phyloP scores from a whole-genome alignment of 345 rosid species.

The Salix purpurea region DNA sequence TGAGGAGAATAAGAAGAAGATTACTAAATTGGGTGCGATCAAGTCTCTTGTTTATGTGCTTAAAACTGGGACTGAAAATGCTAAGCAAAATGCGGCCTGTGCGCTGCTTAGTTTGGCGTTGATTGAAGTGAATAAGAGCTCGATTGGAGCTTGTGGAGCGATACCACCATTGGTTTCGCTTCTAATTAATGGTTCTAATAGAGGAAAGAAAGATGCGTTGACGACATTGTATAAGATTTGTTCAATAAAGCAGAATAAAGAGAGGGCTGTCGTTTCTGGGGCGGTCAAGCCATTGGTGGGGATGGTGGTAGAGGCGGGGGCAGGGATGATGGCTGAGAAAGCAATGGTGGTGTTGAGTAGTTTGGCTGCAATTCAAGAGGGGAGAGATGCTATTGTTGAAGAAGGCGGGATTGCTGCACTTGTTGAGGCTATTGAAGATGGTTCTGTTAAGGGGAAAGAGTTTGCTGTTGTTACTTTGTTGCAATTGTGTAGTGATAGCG shows the following conservation, averaged over 20 bases:
- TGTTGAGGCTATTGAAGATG: constrained; percentile 91
- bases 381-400: constrained; percentile 75
- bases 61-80: constrained; percentile 86
- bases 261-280: constrained; percentile 85
- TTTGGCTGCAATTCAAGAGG: constrained; percentile 62
- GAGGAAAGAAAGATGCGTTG: constrained; percentile 86
- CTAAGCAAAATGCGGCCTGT: constrained; percentile 95
- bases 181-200: constrained; percentile 60
- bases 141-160: constrained; percentile 87
- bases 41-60: constrained; percentile 82
- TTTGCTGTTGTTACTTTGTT: constrained; percentile 74
- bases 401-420: constrained; percentile 87
- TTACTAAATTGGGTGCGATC: constrained; percentile 71
- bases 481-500: constrained; percentile 73
- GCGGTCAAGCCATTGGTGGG: constrained; percentile 84
- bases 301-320: constrained; percentile 70
- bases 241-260: constrained; percentile 69
- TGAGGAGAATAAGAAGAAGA: constrained; percentile 57
- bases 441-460: constrained; percentile 78
- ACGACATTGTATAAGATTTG: constrained; percentile 94
- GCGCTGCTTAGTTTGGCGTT: constrained; percentile 79
- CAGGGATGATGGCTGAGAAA: constrained; percentile 90
- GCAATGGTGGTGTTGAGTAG: constrained; percentile 91
- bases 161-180: constrained; percentile 92
- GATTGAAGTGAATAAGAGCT: constrained; percentile 77